phyloP scores from a whole-genome alignment of 352 stramenopile genomes.

The Achlya hypogyna region DNA sequence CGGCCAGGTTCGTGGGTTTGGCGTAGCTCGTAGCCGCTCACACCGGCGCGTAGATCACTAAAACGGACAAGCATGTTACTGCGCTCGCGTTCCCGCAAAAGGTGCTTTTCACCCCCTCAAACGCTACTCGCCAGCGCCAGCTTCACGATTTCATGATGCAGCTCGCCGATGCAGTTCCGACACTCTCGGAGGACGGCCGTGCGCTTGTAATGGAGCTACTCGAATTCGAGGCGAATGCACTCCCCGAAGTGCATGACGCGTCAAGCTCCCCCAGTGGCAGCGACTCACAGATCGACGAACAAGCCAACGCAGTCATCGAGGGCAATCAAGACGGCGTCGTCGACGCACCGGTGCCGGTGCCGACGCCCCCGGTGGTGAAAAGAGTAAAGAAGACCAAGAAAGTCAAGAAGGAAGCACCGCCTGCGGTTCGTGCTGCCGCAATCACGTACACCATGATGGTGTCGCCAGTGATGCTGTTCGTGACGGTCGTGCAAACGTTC shows the following conservation, averaged over 20 bases:
- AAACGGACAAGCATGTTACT: not conserved
- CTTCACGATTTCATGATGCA: conserved; percentile 6
- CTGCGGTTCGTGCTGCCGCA: not conserved
- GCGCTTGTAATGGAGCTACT: not conserved
- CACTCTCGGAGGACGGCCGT: not conserved
- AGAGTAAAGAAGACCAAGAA: not conserved
- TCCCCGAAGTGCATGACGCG: not conserved
- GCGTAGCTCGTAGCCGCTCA: not conserved
- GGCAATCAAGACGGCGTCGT: not conserved
- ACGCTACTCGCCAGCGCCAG: not conserved
- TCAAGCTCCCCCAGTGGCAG: too few relatives aligned
- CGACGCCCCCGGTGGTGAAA: not conserved
- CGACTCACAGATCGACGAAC: too few relatives aligned
- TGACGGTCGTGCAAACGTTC: not conserved
- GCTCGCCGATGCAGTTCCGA: not conserved
- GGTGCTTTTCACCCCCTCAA: not conserved
- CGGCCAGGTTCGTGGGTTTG: not conserved
- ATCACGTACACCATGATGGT: not conserved
- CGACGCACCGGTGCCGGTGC: not conserved
- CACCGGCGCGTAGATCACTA: not conserved
- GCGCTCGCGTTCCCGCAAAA: conserved; percentile 3
- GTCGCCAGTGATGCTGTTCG: not conserved
- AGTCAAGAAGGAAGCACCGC: not conserved
- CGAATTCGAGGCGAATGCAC: not conserved
- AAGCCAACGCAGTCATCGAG: too few relatives aligned